A percentile compares a stretch with the other conserved stretches of the same genome.
Evolutionary conservation across 805 yeast genomes (phyloP).

Genomic region (Scheffersomyces ergatensis): DNA sequence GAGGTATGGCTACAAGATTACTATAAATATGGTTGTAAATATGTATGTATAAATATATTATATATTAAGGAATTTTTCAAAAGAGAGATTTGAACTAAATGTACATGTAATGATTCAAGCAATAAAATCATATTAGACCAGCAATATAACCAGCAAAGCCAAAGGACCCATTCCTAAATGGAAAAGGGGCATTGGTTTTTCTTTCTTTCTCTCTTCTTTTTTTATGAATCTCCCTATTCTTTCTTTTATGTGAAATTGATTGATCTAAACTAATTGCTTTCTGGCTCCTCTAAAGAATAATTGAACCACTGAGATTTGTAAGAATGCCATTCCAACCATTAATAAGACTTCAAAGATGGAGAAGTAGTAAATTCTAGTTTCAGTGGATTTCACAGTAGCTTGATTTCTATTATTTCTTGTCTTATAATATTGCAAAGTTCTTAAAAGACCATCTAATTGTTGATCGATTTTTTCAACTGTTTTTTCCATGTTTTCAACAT

Average conservation of each 20-base stretch:
- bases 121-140: not conserved
- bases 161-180: too few relatives aligned
- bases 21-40: too few relatives aligned
- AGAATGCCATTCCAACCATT: slow-evolving; percentile 71
- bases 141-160: too few relatives aligned
- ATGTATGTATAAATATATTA: too few relatives aligned
- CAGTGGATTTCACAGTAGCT: slow-evolving; percentile 80
- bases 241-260: too few relatives aligned
- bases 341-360: slow-evolving; percentile 67
- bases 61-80: too few relatives aligned
- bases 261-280: slow-evolving; percentile 53
- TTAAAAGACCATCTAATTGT: slow-evolving; percentile 55
- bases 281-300: slow-evolving; percentile 70
- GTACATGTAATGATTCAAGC: not conserved
- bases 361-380: slow-evolving; percentile 73
- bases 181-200: too few relatives aligned
- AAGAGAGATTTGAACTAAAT: not conserved
- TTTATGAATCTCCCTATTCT: too few relatives aligned
- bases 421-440: slow-evolving; percentile 75
- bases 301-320: slow-evolving; percentile 68
- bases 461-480: slow-evolving; percentile 58
- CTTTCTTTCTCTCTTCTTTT: too few relatives aligned
- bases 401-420: slow-evolving; percentile 91
- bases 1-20: too few relatives aligned
- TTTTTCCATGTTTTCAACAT: slow-evolving; percentile 50